Base-by-base conservation (phyloP, 345 rosid genomes). In the Lepidium aucheri region DNA sequence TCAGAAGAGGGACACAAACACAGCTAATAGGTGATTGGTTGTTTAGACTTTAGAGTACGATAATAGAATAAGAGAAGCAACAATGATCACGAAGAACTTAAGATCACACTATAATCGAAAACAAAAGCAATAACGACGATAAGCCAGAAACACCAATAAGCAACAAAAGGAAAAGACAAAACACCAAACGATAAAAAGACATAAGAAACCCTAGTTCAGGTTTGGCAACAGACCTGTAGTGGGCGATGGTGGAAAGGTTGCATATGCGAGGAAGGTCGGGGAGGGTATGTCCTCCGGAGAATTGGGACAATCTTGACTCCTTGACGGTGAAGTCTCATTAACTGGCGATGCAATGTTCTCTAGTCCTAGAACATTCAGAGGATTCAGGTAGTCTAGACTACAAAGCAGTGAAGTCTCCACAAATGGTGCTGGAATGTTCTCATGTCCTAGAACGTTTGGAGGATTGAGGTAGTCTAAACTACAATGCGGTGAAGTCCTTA, bases 321-420 rank as follows among this genome's bases (percentile, higher is more conserved):
- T 10, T 0, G 43, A 12, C 3, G 50, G 13, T 30, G 24, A 46
- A 57, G 14, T 54, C 28, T 78, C 81, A 7, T 86, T 77, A 51
- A 78, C 74, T 8, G 73, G 47, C 44, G 79, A 22, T 47, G 32
- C 49, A 26, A 51, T 16, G 9, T 52, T 69, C 9, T 76, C 38
- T 8, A 18, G 5, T 17, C 8, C 17, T 30, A 13, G 16, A 8
- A 12, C 7, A 4, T 40, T 14, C 44, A 7, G 44, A 40, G 44
- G 14, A 40, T 40, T 10, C 1, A 11, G 11, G 51, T 47, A 42
- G 9, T 28, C 18, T 16, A 9, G 36, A 18, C 26, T 45, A 22
- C 28, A 28, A 28, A 28, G 32, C 7, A 4, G 32, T 5, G 32
- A 28, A 28, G 32, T 3, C 32, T 28, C 32, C 14, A 1, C 2